Evolutionary conservation across 768 basidiomycete genomes (phyloP).

Genomic region (Candolleomyces eurysporus): DNA sequence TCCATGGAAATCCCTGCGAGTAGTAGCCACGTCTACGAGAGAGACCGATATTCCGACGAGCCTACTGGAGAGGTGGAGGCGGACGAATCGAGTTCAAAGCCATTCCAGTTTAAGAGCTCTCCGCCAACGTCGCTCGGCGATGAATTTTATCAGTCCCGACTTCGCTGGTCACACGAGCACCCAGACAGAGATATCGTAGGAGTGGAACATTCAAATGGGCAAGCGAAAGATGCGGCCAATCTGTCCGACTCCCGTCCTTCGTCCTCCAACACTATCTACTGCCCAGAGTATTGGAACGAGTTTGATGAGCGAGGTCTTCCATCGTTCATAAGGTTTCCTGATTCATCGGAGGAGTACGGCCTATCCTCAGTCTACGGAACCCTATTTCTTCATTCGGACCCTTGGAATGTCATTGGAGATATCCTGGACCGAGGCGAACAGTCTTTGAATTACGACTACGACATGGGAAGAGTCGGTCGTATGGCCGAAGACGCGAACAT

Average conservation of each 20-base stretch:
- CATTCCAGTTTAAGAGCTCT: background rate
- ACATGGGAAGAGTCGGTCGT: background rate
- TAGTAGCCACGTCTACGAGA: background rate
- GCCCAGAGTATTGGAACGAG: background rate
- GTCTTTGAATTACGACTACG: background rate
- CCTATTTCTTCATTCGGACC: conserved; percentile 41
- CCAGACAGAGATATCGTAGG: no score
- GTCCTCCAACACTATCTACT: background rate
- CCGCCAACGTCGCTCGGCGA: background rate
- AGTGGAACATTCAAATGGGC: no score
- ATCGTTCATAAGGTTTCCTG: conserved; percentile 7
- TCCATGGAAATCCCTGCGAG: conserved; percentile 9
- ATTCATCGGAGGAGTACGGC: background rate
- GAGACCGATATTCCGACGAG: background rate
- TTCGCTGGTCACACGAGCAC: no score
- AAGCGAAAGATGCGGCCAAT: no score
- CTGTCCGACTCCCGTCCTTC: no score
- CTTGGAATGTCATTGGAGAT: conserved; percentile 43
- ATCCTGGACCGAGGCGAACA: conserved; percentile 32
- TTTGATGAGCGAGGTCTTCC: conserved; percentile 11
- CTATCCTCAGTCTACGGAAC: conserved; percentile 19
- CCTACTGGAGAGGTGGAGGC: background rate
- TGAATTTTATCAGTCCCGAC: no score
- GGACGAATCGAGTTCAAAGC: conserved; percentile 3
- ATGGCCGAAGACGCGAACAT: background rate